Evolutionary conservation across 768 basidiomycete species (phyloP), one percentile per base, ranked within the genome.

Genomic region (Clathrus columnatus): DNA sequence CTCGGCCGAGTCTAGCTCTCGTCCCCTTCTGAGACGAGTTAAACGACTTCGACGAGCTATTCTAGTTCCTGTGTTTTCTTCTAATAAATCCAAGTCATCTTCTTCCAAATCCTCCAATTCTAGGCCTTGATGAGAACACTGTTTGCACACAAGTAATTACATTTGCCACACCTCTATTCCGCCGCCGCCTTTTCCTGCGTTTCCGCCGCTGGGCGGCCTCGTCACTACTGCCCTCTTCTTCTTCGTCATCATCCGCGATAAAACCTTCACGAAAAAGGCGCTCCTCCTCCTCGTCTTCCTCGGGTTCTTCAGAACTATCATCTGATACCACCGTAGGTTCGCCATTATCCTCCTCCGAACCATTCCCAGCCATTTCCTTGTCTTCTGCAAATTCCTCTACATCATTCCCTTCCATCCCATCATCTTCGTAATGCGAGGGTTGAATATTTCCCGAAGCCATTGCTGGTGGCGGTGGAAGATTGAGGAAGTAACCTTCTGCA

Each of bases 261-360:
- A 97, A 96, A 0, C 90, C 93, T 49, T 93, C 88, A 50, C 82
- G 74, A 54, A 96, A 82, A 55, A 80, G 75, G 56, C 80, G 78
- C 62, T 75, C 86, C 71, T 92, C 92, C 59, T 95, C 94, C 62
- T 83, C 87, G 64, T 95, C 92, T 48, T 95, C 92, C 32, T 94
- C 90, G 30, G 81, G 85, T 64, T 92, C 88, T 63, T 91, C 90
- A 45, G 89, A 91, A 67, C 89, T 91, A 69, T 92, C 89, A 65
- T 87, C 87, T 18, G 82, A 80, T 54, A 70, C 70, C 53, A 72
- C 74, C 41, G 75, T 74, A 69, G 77, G 78, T 63, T 68, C 68
- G 44, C 74, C 67, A 50, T 74, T 75, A 64, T 83, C 83, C 36
- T 74, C 80, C 52, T 76, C 78, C 18, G 71, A 77, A 51, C 80